phyloP scores from a whole-genome alignment of 768 basidiomycete genomes.

The Lactarius akahatsu region DNA sequence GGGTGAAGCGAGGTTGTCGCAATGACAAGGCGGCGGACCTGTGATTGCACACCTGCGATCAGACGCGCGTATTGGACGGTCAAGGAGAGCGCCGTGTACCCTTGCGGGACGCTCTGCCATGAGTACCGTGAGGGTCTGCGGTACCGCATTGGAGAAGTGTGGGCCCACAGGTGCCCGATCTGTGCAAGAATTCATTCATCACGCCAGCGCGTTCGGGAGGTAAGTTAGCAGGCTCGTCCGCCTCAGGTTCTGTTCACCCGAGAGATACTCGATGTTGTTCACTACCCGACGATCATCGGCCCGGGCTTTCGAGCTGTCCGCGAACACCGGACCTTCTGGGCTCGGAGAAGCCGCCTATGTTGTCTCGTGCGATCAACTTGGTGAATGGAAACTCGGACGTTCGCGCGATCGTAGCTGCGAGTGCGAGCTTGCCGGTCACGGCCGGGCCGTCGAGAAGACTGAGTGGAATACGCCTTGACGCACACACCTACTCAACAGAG shows the following conservation, averaged over 20 bases:
- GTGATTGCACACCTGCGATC: background rate
- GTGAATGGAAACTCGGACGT: conserved; percentile 96
- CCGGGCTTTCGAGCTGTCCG: conserved; percentile 97
- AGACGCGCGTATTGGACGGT: background rate
- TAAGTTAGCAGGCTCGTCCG: no score
- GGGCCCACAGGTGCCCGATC: conserved; percentile 97
- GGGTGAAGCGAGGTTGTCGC: conserved; percentile 88
- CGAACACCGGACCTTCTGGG: conserved; percentile 88
- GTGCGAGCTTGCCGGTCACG: conserved; percentile 92
- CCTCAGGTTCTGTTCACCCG: conserved; percentile 54
- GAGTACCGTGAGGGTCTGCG: conserved; percentile 87
- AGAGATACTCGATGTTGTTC: conserved; percentile 87
- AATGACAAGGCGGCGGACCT: conserved; percentile 87
- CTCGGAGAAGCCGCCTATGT: conserved; percentile 96
- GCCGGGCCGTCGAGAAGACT: conserved; percentile 80
- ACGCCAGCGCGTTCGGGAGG: background rate
- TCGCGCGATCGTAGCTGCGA: conserved; percentile 92
- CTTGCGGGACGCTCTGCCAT: conserved; percentile 90
- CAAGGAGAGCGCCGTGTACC: conserved; percentile 43
- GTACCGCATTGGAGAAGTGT: conserved; percentile 89
- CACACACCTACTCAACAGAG: conserved; percentile 91
- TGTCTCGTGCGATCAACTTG: conserved; percentile 89
- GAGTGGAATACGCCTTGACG: conserved; percentile 66
- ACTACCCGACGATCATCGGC: conserved; percentile 89
- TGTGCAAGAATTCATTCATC: conserved; percentile 34